Percentiles rank a stretch among this genome's conserved stretches.
phyloP scores from a whole-genome alignment of 139 green algal species.

The Chlorella sp. region DNA sequence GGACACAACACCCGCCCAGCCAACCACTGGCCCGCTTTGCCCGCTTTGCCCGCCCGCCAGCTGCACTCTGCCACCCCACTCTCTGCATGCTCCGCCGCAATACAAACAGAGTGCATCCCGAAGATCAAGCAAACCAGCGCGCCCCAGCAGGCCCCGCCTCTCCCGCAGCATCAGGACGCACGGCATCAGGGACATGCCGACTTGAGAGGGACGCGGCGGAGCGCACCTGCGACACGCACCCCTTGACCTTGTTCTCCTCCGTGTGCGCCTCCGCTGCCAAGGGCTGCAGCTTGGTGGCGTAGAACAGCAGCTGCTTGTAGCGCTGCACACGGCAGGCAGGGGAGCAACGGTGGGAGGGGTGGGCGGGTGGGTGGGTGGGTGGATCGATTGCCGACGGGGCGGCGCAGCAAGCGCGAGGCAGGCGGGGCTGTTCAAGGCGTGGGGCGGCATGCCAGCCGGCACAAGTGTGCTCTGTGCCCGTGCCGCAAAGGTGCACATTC shows the following conservation, averaged over 20 bases:
- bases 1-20: too few relatives aligned
- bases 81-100: too few relatives aligned
- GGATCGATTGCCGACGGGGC: background rate
- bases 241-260: constrained; percentile 94
- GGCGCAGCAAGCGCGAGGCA: background rate
- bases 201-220: too few relatives aligned
- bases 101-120: too few relatives aligned
- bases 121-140: background rate
- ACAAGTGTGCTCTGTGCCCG: too few relatives aligned
- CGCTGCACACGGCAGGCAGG: constrained; percentile 19
- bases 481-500: too few relatives aligned
- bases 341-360: background rate
- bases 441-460: too few relatives aligned
- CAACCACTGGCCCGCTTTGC: too few relatives aligned
- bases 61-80: too few relatives aligned
- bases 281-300: constrained; percentile 89
- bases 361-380: background rate
- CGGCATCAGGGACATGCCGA: too few relatives aligned
- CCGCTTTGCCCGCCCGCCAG: too few relatives aligned
- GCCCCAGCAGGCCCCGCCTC: too few relatives aligned
- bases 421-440: background rate
- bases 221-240: constrained; percentile 71
- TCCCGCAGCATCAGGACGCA: background rate
- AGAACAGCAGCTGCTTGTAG: constrained; percentile 99
- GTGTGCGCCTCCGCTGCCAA: constrained; percentile 74